These are phyloP conservation scores for Cystobasidium tubakii DNA, from an alignment of 768 basidiomycete species.

Conservation along the genomic window DNA sequence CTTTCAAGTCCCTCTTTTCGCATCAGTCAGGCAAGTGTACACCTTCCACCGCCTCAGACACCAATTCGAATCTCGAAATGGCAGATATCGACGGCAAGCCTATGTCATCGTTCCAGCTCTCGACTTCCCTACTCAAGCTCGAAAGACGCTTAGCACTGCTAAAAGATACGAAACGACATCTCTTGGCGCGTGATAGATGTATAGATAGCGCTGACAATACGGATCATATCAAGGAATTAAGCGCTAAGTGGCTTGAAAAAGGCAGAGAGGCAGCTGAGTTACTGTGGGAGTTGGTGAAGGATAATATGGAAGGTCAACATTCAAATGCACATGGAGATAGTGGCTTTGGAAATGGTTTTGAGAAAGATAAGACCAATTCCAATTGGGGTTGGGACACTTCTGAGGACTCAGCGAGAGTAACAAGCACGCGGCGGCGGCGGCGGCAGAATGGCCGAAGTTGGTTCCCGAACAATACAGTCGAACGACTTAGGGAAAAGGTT, in stretches of 20 bases:
- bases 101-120: slow-evolving; percentile 21
- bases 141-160: slow-evolving; percentile 14
- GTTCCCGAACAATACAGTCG: background rate
- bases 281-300: slow-evolving; percentile 24
- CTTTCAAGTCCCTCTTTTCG: slow-evolving; percentile 20
- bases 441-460: background rate
- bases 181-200: background rate
- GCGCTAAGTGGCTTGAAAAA: slow-evolving; percentile 24
- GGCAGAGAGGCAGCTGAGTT: slow-evolving; percentile 35
- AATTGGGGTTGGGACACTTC: slow-evolving; percentile 25
- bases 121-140: background rate
- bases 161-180: slow-evolving; percentile 17
- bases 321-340: background rate
- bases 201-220: slow-evolving; percentile 18
- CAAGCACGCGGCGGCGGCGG: background rate
- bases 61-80: background rate
- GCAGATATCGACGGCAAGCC: background rate
- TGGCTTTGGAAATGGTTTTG: background rate
- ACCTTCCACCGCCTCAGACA: background rate
- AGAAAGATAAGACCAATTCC: background rate
- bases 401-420: background rate
- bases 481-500: background rate
- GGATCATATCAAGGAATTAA: slow-evolving; percentile 23
- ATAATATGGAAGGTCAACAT: background rate
- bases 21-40: background rate